Evolutionary conservation across 208 protist species (phyloP).

Genomic region (Crithidia thermophila): DNA sequence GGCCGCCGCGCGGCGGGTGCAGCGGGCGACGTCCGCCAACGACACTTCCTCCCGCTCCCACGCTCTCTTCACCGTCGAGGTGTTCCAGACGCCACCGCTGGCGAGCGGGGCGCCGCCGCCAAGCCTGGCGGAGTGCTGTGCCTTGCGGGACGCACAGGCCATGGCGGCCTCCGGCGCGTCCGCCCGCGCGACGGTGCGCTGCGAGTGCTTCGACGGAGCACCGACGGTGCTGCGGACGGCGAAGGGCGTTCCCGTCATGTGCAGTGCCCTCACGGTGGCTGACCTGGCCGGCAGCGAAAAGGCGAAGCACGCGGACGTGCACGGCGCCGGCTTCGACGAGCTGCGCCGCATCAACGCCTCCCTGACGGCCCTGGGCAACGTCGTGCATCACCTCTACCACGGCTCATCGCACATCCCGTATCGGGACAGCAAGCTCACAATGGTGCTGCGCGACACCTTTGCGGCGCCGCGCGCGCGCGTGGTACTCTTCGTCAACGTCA

Average conservation of each 20-base stretch:
- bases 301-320: slow-evolving; percentile 55
- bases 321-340: slow-evolving; percentile 70
- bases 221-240: slow-evolving; percentile 38
- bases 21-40: slow-evolving; percentile 79
- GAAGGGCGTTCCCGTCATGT: slow-evolving; percentile 43
- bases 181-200: background rate
- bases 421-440: slow-evolving; percentile 87
- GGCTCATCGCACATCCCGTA: slow-evolving; percentile 73
- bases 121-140: slow-evolving; percentile 37
- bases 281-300: slow-evolving; percentile 94
- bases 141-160: slow-evolving; percentile 29
- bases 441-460: slow-evolving; percentile 80
- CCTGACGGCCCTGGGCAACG: slow-evolving; percentile 89
- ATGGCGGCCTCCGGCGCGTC: background rate
- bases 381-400: slow-evolving; percentile 77
- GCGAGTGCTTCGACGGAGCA: slow-evolving; percentile 35
- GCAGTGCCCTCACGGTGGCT: slow-evolving; percentile 78
- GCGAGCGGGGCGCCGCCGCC: slow-evolving; percentile 19
- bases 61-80: slow-evolving; percentile 79
- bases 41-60: slow-evolving; percentile 89
- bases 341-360: slow-evolving; percentile 90
- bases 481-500: slow-evolving; percentile 80
- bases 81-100: slow-evolving; percentile 60
- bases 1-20: slow-evolving; percentile 47
- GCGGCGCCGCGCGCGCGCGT: slow-evolving; percentile 56